These are phyloP conservation scores for Calocybe cyanea DNA, from an alignment of 768 basidiomycete genomes.

Conservation along the genomic window DNA sequence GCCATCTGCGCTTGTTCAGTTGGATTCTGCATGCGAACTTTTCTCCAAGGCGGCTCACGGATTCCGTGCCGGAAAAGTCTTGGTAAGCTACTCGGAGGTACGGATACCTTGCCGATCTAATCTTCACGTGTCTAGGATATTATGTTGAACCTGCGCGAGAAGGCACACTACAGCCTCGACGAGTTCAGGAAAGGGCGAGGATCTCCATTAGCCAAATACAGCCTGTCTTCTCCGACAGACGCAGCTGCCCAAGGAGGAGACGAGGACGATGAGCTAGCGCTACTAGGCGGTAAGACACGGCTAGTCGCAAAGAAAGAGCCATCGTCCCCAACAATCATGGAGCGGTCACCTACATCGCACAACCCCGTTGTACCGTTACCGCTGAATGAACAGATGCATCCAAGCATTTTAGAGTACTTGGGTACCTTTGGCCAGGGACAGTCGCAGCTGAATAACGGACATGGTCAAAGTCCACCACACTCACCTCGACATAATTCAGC, in stretches of 20 bases:
- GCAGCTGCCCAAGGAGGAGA: slow-evolving; percentile 38
- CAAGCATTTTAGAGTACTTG: slow-evolving; percentile 65
- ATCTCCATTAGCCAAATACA: slow-evolving; percentile 38
- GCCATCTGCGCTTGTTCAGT: slow-evolving; percentile 66
- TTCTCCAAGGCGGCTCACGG: slow-evolving; percentile 67
- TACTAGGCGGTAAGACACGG: slow-evolving; percentile 64
- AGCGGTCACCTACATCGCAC: slow-evolving; percentile 66
- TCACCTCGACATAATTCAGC: slow-evolving; percentile 10
- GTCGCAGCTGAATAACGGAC: slow-evolving; percentile 18
- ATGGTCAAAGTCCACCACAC: slow-evolving; percentile 6
- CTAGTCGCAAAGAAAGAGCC: slow-evolving; percentile 61
- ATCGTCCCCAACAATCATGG: slow-evolving; percentile 48
- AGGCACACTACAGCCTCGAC: slow-evolving; percentile 61
- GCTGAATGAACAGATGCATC: slow-evolving; percentile 49
- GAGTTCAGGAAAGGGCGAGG: slow-evolving; percentile 59
- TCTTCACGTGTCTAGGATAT: slow-evolving; percentile 39
- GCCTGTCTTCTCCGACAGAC: slow-evolving; percentile 28
- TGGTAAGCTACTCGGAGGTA: slow-evolving; percentile 38
- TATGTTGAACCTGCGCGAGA: slow-evolving; percentile 60
- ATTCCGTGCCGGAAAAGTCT: slow-evolving; percentile 60
- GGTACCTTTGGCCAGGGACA: slow-evolving; percentile 47
- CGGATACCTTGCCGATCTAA: not conserved
- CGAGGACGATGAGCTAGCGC: slow-evolving; percentile 60
- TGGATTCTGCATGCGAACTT: slow-evolving; percentile 72
- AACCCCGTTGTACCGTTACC: slow-evolving; percentile 71